phyloP scores from a whole-genome alignment of 768 basidiomycete genomes.

The Mycena floridula region DNA sequence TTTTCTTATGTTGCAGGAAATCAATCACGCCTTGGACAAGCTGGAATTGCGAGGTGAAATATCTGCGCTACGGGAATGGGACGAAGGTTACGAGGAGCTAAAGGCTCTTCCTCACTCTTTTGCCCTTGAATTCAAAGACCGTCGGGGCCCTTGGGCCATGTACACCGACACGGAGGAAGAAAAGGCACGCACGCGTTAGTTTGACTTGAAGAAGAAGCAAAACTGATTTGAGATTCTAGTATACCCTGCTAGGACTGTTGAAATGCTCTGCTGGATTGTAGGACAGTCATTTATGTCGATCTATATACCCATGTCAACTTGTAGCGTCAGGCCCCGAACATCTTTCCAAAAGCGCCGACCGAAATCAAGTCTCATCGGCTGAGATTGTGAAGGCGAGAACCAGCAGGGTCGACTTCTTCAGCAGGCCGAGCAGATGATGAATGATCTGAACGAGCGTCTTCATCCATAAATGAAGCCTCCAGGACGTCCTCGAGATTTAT shows the following conservation, averaged over 20 bases:
- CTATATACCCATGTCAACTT: too few relatives aligned
- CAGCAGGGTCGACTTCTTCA: too few relatives aligned
- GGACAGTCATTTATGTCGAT: too few relatives aligned
- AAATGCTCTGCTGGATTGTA: slow-evolving; percentile 36
- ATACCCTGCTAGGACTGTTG: slow-evolving; percentile 40
- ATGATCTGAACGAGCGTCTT: slow-evolving; percentile 28
- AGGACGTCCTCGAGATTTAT: slow-evolving; percentile 69
- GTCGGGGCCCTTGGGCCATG: slow-evolving; percentile 45
- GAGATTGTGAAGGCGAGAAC: slow-evolving; percentile 18
- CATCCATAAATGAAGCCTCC: slow-evolving; percentile 63
- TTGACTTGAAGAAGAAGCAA: too few relatives aligned
- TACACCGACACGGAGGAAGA: slow-evolving; percentile 59
- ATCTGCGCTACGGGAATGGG: slow-evolving; percentile 49
- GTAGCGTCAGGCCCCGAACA: too few relatives aligned
- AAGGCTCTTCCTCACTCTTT: slow-evolving; percentile 63
- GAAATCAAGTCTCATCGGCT: slow-evolving; percentile 51
- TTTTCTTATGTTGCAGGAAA: slow-evolving; percentile 29
- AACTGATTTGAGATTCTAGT: too few relatives aligned
- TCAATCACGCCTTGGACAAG: slow-evolving; percentile 29
- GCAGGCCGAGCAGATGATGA: background rate
- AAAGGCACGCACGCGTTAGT: slow-evolving; percentile 33
- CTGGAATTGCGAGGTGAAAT: slow-evolving; percentile 43
- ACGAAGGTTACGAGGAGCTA: slow-evolving; percentile 62
- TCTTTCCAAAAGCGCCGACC: slow-evolving; percentile 43
- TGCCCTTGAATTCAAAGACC: slow-evolving; percentile 54